A percentile compares a stretch with the other conserved stretches of the same genome.
phyloP scores from a whole-genome alignment of 1,284 basidiomycete species.

The Agaricales sp. region DNA sequence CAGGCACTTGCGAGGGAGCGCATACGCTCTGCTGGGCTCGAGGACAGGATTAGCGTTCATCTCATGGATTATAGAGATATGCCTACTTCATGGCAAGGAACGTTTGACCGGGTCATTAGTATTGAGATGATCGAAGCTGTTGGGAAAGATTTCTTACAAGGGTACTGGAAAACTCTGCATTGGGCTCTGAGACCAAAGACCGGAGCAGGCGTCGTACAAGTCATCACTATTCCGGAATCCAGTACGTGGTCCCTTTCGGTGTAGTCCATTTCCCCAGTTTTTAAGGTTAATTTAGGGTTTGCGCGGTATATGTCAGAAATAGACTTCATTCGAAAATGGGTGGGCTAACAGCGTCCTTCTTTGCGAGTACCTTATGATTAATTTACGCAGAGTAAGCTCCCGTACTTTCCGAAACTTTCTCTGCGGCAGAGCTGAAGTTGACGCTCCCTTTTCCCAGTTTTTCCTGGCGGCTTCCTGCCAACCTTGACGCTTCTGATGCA shows the following conservation, averaged over 20 bases:
- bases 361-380: not conserved
- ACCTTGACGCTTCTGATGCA: slow-evolving; percentile 54
- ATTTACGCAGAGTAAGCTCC: slow-evolving; percentile 14
- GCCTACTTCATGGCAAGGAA: slow-evolving; percentile 50
- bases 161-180: slow-evolving; percentile 60
- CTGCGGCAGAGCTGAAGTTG: too few species aligned
- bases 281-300: slow-evolving; percentile 31
- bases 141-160: slow-evolving; percentile 53
- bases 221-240: slow-evolving; percentile 74
- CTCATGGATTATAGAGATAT: slow-evolving; percentile 68
- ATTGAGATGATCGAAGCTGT: slow-evolving; percentile 81
- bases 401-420: slow-evolving; percentile 3
- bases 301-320: slow-evolving; percentile 49
- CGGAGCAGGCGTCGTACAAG: slow-evolving; percentile 66
- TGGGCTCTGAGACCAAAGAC: slow-evolving; percentile 55
- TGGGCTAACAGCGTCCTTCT: slow-evolving; percentile 23
- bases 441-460: slow-evolving; percentile 36
- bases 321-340: slow-evolving; percentile 79
- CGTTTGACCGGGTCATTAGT: slow-evolving; percentile 65
- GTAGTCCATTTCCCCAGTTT: slow-evolving; percentile 1
- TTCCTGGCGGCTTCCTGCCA: slow-evolving; percentile 72
- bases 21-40: slow-evolving; percentile 40
- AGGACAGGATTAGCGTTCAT: slow-evolving; percentile 55
- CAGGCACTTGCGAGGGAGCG: slow-evolving; percentile 52
- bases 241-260: slow-evolving; percentile 27